phyloP scores from a whole-genome alignment of 495 filamentous ascomycete genomes.

The Penicillium simplicissimum region DNA sequence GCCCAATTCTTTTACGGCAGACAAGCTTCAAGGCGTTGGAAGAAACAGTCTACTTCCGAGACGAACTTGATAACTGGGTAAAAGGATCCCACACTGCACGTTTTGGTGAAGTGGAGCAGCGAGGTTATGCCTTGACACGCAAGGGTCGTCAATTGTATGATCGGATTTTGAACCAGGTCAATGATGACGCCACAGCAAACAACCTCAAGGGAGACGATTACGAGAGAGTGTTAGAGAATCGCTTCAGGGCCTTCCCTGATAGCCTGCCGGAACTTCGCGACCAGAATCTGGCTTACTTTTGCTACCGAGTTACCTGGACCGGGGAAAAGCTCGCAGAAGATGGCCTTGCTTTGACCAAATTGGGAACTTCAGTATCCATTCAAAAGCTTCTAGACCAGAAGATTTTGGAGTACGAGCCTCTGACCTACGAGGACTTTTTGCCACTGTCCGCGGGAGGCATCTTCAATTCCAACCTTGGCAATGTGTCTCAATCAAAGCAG shows the following conservation, averaged over 20 bases:
- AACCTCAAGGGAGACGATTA: constrained; percentile 12
- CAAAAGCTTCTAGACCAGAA: constrained; percentile 26
- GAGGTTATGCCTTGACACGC: constrained; percentile 41
- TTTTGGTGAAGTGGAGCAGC: constrained; percentile 48
- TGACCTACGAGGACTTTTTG: constrained; percentile 48
- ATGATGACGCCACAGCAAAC: constrained; percentile 16
- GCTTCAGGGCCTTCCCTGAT: constrained; percentile 37
- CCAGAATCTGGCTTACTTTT: constrained; percentile 37
- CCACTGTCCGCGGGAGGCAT: constrained; percentile 46
- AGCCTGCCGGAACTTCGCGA: constrained; percentile 25
- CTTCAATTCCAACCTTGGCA: constrained; percentile 43
- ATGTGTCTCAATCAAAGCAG: constrained; percentile 21
- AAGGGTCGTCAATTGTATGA: constrained; percentile 44
- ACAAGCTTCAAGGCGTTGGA: constrained; percentile 47
- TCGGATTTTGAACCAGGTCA: constrained; percentile 31
- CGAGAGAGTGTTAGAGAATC: constrained; percentile 21
- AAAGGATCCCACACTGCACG: constrained; percentile 43
- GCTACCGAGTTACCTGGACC: constrained; percentile 22
- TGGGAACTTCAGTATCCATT: constrained; percentile 8
- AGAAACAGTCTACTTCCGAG: constrained; percentile 38
- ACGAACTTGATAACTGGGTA: constrained; percentile 14
- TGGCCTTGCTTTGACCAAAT: background rate
- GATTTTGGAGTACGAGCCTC: constrained; percentile 31
- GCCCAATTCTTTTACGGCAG: constrained; percentile 42
- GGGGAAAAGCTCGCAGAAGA: constrained; percentile 13